These are phyloP conservation scores for Plasmopara viticola DNA, from an alignment of 352 stramenopile genomes.

Conservation along the genomic window DNA sequence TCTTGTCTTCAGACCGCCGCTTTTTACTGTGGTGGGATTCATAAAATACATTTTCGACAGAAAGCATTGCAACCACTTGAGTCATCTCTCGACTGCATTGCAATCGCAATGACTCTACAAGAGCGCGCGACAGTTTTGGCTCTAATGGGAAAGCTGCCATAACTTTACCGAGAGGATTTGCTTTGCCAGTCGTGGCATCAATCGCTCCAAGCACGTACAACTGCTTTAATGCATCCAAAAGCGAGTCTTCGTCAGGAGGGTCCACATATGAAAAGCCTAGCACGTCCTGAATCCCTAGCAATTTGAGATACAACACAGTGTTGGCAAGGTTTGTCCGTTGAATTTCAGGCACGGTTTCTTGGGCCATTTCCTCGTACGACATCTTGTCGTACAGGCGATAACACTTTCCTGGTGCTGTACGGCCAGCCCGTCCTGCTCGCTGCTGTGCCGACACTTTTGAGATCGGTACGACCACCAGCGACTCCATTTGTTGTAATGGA, in stretches of 20 bases:
- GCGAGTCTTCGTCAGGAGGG: constrained; percentile 53
- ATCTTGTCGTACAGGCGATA: constrained; percentile 98
- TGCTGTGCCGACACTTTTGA: constrained; percentile 93
- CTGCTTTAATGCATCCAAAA: constrained; percentile 74
- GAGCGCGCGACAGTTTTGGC: constrained; percentile 50
- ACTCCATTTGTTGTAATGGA: constrained; percentile 62
- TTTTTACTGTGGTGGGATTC: constrained; percentile 14
- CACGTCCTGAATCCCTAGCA: constrained; percentile 67
- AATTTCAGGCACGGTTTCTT: constrained; percentile 98
- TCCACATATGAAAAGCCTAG: constrained; percentile 67
- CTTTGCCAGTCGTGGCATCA: constrained; percentile 30
- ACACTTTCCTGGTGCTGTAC: constrained; percentile 96
- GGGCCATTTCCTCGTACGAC: constrained; percentile 93
- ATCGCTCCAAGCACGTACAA: constrained; percentile 63
- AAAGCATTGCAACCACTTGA: constrained; percentile 78
- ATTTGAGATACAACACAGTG: constrained; percentile 90
- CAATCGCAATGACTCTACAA: constrained; percentile 58
- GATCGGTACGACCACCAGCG: constrained; percentile 92
- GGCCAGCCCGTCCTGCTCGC: constrained; percentile 91
- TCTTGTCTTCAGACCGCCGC: constrained; percentile 9
- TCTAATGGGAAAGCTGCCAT: constrained; percentile 84
- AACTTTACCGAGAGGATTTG: constrained; percentile 60
- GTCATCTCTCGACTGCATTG: constrained; percentile 61
- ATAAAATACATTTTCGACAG: constrained; percentile 71
- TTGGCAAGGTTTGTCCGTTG: constrained; percentile 91